Evolutionary conservation across 202 grass and related monocot genomes (phyloP).

Genomic region (Bolboschoenoplectus hybrid): DNA sequence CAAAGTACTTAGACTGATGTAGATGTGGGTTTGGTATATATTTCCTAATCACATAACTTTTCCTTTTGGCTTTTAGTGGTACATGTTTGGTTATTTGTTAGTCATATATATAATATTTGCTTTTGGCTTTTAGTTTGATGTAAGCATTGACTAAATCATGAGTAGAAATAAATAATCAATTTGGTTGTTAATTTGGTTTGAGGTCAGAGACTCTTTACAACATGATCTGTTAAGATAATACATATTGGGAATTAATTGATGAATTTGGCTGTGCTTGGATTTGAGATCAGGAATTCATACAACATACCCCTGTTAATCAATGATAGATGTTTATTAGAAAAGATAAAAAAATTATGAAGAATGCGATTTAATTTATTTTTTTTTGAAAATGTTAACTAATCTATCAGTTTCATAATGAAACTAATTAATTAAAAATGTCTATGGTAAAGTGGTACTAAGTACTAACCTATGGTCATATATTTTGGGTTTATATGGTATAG

Average conservation of each 20-base stretch:
- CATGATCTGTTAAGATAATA: neutral
- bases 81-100: neutral
- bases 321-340: neutral
- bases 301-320: neutral
- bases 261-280: neutral
- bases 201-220: neutral
- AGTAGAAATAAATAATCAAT: neutral
- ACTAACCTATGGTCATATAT: too few relatives aligned
- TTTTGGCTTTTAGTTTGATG: conserved; percentile 2
- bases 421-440: neutral
- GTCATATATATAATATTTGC: conserved; percentile 8
- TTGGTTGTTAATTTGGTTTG: neutral
- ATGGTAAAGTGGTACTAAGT: too few relatives aligned
- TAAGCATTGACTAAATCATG: neutral
- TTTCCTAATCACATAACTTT: conserved; percentile 9
- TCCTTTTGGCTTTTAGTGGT: conserved; percentile 17
- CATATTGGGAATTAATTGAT: neutral
- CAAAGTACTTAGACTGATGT: neutral
- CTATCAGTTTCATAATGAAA: neutral
- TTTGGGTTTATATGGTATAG: too few relatives aligned
- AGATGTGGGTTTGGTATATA: neutral
- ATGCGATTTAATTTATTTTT: neutral
- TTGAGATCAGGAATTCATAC: neutral
- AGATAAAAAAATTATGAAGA: neutral
- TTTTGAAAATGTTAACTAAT: neutral